Conservation (phyloP, 306 rosid genomes). For the Quercus robur region DNA sequence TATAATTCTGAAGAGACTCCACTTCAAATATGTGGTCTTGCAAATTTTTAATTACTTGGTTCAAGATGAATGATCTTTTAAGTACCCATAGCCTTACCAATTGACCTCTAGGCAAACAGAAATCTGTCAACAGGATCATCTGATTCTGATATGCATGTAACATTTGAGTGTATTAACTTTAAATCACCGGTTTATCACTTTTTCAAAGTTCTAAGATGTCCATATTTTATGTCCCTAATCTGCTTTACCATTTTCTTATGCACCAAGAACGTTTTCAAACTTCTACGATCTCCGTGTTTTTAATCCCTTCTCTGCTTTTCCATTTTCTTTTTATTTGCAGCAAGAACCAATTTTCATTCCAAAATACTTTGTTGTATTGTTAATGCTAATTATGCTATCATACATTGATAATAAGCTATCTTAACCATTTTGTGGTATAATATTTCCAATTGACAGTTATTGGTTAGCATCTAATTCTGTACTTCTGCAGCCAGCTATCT, state of each 20-base stretch:
- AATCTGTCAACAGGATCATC: not conserved
- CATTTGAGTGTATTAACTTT: not conserved
- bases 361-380: not conserved
- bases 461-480: constrained; percentile 18
- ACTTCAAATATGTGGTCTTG: not conserved
- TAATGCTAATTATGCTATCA: not conserved
- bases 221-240: not conserved
- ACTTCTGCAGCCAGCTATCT: constrained; percentile 91
- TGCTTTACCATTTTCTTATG: no score
- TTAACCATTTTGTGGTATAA: constrained; percentile 6
- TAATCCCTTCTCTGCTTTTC: not conserved
- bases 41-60: not conserved
- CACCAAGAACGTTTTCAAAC: not conserved
- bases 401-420: not conserved
- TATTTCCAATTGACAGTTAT: not conserved
- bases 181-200: not conserved
- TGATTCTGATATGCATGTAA: not conserved
- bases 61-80: not conserved
- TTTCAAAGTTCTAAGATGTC: not conserved
- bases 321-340: no score
- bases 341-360: not conserved
- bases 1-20: not conserved
- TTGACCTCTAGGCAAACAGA: not conserved
- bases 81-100: not conserved
- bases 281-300: not conserved